These are phyloP conservation scores for Exophiala sp. DNA, from an alignment of 2,329 filamentous ascomycete species.

Conservation along the genomic window DNA sequence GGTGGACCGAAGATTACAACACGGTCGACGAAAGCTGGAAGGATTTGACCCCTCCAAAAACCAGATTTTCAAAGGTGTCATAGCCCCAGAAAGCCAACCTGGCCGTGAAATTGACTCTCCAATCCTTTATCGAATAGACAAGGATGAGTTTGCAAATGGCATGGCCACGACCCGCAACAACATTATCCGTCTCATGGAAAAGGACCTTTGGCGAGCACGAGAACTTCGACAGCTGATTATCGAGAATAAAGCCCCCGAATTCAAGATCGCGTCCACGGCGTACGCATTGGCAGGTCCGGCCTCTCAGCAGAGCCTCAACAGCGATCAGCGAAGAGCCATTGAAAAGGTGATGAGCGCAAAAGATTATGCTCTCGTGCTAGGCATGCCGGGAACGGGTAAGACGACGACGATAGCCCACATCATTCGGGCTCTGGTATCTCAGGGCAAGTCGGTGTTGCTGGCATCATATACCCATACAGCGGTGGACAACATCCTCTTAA, in stretches of 20 bases:
- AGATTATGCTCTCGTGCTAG: constrained; percentile 94
- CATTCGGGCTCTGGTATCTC: constrained; percentile 80
- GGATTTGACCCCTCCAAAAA: constrained; percentile 75
- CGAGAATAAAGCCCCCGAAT: constrained; percentile 68
- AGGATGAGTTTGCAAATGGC: constrained; percentile 97
- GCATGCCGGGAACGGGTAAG: constrained; percentile 97
- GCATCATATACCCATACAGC: constrained; percentile 97
- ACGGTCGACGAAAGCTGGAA: constrained; percentile 69
- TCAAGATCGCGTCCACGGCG: constrained; percentile 63
- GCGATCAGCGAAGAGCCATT: constrained; percentile 82
- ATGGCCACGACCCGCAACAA: constrained; percentile 96
- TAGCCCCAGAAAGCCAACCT: constrained; percentile 52
- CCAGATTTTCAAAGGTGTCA: constrained; percentile 85
- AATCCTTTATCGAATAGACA: constrained; percentile 78
- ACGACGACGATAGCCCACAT: constrained; percentile 98
- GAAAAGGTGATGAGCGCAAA: constrained; percentile 93
- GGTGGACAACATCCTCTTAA: constrained; percentile 95
- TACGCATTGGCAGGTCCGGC: constrained; percentile 56
- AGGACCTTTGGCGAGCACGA: constrained; percentile 65
- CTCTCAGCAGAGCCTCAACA: constrained; percentile 67
- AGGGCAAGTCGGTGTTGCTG: constrained; percentile 87
- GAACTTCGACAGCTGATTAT: constrained; percentile 77
- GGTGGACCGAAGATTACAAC: constrained; percentile 85
- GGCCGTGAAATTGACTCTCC: constrained; percentile 32
- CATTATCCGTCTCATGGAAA: constrained; percentile 85